These are phyloP conservation scores for Quambalaria eucalypti DNA, from an alignment of 1,284 basidiomycete species.

Conservation along the genomic window DNA sequence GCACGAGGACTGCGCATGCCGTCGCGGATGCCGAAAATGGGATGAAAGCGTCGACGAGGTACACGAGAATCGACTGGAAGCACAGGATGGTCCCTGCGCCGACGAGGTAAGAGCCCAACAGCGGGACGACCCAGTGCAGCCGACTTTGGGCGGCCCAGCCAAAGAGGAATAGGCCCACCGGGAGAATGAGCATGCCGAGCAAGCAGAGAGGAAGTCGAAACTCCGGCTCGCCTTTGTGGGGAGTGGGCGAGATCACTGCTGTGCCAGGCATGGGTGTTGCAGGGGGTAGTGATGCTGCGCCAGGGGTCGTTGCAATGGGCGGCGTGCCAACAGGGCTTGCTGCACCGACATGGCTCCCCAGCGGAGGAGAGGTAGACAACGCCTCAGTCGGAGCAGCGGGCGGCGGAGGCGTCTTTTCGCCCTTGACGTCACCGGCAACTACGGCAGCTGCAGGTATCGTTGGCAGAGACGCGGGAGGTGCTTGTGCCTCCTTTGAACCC, in stretches of 20 bases:
- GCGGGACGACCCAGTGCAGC: slow-evolving; percentile 26
- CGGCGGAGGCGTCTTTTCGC: neutral
- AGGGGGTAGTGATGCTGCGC: slow-evolving; percentile 8
- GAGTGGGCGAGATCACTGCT: neutral
- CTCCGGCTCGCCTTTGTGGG: slow-evolving; percentile 24
- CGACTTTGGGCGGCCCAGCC: slow-evolving; percentile 24
- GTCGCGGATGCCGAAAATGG: slow-evolving; percentile 51
- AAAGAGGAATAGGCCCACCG: slow-evolving; percentile 49
- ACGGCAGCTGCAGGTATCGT: no score
- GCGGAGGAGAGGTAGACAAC: no score
- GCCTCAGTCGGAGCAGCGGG: no score
- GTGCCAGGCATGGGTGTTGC: neutral
- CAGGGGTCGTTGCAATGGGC: neutral
- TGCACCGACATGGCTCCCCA: neutral
- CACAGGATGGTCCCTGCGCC: slow-evolving; percentile 45
- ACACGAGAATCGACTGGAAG: slow-evolving; percentile 49
- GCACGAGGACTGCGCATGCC: slow-evolving; percentile 45
- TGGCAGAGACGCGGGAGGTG: no score
- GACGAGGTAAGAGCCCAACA: slow-evolving; percentile 28
- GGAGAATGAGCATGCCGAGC: slow-evolving; percentile 51
- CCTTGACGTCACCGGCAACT: neutral
- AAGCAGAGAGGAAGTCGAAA: slow-evolving; percentile 48
- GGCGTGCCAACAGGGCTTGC: neutral
- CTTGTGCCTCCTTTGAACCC: neutral
- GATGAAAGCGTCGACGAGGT: slow-evolving; percentile 50